Evolutionary conservation across 805 yeast species (phyloP), one percentile per base, ranked within the genome.

Genomic region (Metschnikowia vanudenii): DNA sequence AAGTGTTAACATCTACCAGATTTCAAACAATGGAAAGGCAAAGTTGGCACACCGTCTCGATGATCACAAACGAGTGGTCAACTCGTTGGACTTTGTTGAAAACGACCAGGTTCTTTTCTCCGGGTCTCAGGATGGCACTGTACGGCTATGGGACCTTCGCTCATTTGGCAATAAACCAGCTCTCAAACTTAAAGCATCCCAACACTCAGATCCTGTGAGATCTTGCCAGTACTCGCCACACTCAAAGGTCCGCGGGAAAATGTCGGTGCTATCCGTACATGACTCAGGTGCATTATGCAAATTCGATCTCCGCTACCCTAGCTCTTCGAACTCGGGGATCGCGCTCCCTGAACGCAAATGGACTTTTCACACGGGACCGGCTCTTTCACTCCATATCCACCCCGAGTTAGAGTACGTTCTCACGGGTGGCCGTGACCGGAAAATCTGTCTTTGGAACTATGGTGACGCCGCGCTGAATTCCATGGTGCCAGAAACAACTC

Each of bases 361-460:
- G 61, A 87, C 85, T 57, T 95, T 96, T 3, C 98, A 92, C 61
- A 79, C 89, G 2, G 96, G 96, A 0, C 96, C 96, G 2, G 98
- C 96, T 0, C 69, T 91, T 14, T 80, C 95, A 4, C 64, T 94
- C 4, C 90, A 88, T 57, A 90, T 96, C 83, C 96, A 91, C 60
- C 96, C 95, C 0, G 83, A 81, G 32, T 62, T 75, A 31, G 96
- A 91, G 52, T 87, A 84, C 57, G 78, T 94, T 17, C 83, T 84
- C 4, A 88, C 96, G 17, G 97, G 97, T 13, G 99, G 99, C 7
- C 75, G 97, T 57, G 99, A 94, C 65, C 84, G 85, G 43, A 84
- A 82, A 54, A 73, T 86, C 30, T 88, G 86, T 50, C 81, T 86
- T 3, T 88, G 95, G 92, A 84, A 69, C 46, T 72, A 67, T 50